These are phyloP conservation scores for Lupinus albus DNA, from an alignment of 306 rosid species.

Conservation along the genomic window DNA sequence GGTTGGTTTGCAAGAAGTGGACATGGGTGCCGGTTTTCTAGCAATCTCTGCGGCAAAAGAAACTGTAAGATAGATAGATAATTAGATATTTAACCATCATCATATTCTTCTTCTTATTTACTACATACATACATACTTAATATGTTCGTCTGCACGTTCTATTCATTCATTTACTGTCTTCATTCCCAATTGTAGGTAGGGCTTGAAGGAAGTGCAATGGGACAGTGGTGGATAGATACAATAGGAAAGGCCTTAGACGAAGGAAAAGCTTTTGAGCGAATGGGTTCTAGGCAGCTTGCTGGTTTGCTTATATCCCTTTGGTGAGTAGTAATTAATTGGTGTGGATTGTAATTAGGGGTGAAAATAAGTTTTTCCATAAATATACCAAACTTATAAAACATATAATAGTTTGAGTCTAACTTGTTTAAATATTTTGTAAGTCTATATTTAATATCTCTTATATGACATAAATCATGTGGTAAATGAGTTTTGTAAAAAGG, in stretches of 20 bases:
- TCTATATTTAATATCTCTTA: too few species aligned
- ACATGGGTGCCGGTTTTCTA: constrained; percentile 99
- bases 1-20: constrained; percentile 97
- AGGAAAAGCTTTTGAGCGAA: constrained; percentile 85
- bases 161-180: constrained; percentile 39
- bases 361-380: too few species aligned
- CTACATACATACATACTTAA: too few species aligned
- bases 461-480: too few species aligned
- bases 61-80: constrained; percentile 58
- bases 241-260: constrained; percentile 94
- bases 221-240: constrained; percentile 97
- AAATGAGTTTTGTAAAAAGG: too few species aligned
- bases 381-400: too few species aligned
- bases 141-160: constrained; percentile 18
- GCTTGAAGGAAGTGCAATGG: constrained; percentile 98
- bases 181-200: constrained; percentile 78
- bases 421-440: too few species aligned
- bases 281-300: constrained; percentile 99
- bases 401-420: too few species aligned
- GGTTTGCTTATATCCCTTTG: constrained; percentile 98
- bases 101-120: too few species aligned
- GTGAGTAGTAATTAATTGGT: constrained; percentile 52
- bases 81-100: too few species aligned
- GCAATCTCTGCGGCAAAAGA: constrained; percentile 99
- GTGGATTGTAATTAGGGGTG: too few species aligned